Evolutionary conservation across 164 flowering plant genomes (phyloP), one percentile per base, ranked within the genome.

Genomic region (Aristolochia fimbriata): DNA sequence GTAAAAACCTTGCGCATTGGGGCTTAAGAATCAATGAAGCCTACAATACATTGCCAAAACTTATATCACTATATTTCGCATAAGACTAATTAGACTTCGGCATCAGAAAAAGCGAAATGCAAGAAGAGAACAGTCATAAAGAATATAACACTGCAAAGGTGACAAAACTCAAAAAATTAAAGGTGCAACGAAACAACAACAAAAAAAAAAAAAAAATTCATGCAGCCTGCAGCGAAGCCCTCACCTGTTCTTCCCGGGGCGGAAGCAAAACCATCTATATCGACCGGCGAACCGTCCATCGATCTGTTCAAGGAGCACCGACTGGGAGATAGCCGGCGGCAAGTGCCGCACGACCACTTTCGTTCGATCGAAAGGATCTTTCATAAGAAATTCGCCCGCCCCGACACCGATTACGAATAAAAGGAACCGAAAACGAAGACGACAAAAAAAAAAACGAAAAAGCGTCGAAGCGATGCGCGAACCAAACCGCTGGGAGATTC

Each of bases 301-400:
- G 62, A 91, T 77, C 57, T 82, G 91, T n/a, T 83, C 91, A 69
- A 79, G 49, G 9, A 91, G 74, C 61, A 62, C 68, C 15, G 83
- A 60, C 76, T 81, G 83, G 14, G 94, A 68, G 57, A 88, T 65
- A 57, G 79, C 30, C 27, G 91, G 90, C 64, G 97, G 97, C 82
- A 91, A 79, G 82, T 85, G 96, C 76, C 97, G 80, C 20, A 91
- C 66, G 76, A 88, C 96, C 47, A 88, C 90, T 70, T 91, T 88
- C 30, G 89, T 86, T 60, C 89, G 89, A 78, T 84, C 83, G 31
- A 64, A 58, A 33, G 75, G 75, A 55, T 81, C 87, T 76, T 81
- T 82, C 87, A 84, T 81, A 57, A 60, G 57, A 57, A 37, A 37
- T 37, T 37, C 43, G 43, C 10, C 7, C 8, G 43, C 43, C 11